Base-by-base conservation (phyloP, 768 basidiomycete species). In the Russula lepida region DNA sequence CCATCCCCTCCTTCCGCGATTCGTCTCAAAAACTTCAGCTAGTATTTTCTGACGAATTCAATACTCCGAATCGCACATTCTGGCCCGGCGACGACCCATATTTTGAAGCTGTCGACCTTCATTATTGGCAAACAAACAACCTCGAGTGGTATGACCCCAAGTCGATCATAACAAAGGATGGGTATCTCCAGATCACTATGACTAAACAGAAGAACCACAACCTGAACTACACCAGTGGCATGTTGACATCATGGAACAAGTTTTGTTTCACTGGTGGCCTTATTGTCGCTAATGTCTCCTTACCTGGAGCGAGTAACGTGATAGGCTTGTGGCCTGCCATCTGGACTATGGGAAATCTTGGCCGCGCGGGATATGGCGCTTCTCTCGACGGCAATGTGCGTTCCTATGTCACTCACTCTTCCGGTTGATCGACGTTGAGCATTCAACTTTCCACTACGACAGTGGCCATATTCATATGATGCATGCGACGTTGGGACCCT, bases 211-310 rank as follows among this genome's bases (percentile, higher is more conserved):
- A 74, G 56, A 89, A 79, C 30, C 87, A 93, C 70, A 80, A 78
- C 58, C 74, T 94, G 53, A 69, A 86, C 56, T 92, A 86, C 69
- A 64, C 48, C 19, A 41, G 66, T 39, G 66, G 64, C 7, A 53
- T 66, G 64, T 19, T 66, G 53, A n/a, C 66, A 35, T 43, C 66
- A 15, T 66, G 66, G 90, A 97, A 97, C 74, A 94, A 95, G 73
- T 89, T 98, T 65, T 98, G 92, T 75, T 94, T 95, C 74, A 91
- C 91, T 32, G 92, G 90, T 39, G 94, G 94, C 43, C 77, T 90
- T 59, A 76, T 94, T 54, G 84, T 89, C 65, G 74, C 79, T 3
- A 80, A 82, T 37, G 84, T 88, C n/a, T 77, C 75, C 28, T 74
- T 92, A 50, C 90, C 90, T 8, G 90, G 90, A 0, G 69, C 74